phyloP scores from a whole-genome alignment of 192 early-diverging fungal species.

The Kickxella alabastrina region DNA sequence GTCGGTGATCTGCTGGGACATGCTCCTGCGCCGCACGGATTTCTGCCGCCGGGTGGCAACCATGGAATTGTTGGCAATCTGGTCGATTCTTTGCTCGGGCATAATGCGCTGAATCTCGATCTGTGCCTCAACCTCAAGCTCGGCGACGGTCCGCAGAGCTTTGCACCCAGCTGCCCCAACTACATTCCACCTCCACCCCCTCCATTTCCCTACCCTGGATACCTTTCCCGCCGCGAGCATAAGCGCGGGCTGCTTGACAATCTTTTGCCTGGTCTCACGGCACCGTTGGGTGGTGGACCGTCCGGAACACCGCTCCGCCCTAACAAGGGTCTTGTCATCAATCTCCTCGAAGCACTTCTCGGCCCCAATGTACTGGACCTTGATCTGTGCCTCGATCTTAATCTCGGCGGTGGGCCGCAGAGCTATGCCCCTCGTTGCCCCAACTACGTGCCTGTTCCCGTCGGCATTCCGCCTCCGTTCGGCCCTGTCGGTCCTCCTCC shows the following conservation, averaged over 20 bases:
- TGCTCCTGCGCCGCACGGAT: too few relatives aligned
- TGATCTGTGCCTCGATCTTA: conserved; percentile 43
- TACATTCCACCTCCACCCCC: conserved; percentile 40
- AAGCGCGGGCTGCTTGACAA: conserved; percentile 47
- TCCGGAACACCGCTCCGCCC: conserved; percentile 27
- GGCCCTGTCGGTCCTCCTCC: conserved; percentile 16
- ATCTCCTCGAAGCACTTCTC: conserved; percentile 40
- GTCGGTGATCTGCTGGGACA: conserved; percentile 18
- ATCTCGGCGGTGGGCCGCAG: conserved; percentile 46
- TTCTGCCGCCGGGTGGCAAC: conserved; percentile 35
- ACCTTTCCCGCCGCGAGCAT: too few relatives aligned
- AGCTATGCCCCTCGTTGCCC: conserved; percentile 42
- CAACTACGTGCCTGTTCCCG: conserved; percentile 32
- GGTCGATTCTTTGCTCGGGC: conserved; percentile 33
- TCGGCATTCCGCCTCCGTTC: conserved; percentile 37
- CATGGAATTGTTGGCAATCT: conserved; percentile 42
- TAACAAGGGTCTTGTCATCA: conserved; percentile 41
- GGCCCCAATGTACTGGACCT: conserved; percentile 43
- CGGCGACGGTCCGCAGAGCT: conserved; percentile 47
- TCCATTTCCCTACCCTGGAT: conserved; percentile 2
- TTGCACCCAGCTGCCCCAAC: conserved; percentile 47
- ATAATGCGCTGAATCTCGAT: conserved; percentile 39
- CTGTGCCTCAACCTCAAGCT: conserved; percentile 46
- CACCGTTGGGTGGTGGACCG: conserved; percentile 28
- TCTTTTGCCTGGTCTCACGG: conserved; percentile 18